phyloP scores from a whole-genome alignment of 2,329 filamentous ascomycete species.

The Xylogone sp. region DNA sequence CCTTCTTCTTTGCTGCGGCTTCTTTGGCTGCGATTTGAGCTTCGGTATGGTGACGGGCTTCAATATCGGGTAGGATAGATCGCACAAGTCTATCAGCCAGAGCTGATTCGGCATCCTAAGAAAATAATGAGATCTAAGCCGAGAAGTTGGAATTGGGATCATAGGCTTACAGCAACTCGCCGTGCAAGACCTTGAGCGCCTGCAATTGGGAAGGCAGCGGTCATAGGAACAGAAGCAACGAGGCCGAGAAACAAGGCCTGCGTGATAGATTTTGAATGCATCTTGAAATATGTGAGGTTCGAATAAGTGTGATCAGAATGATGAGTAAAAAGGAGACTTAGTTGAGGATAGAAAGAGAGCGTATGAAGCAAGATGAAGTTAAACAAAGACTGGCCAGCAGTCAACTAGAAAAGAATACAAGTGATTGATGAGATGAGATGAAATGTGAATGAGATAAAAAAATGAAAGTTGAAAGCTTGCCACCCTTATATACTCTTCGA shows the following conservation, averaged over 20 bases:
- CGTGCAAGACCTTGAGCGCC: slow-evolving; percentile 11
- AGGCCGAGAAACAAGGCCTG: slow-evolving; percentile 22
- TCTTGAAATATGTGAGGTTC: slow-evolving; percentile 1
- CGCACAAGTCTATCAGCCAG: neutral
- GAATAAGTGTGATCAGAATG: neutral
- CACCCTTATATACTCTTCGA: neutral
- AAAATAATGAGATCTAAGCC: neutral
- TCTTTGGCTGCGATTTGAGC: slow-evolving; percentile 8
- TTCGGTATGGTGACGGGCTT: slow-evolving; percentile 10
- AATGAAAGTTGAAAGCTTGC: slow-evolving; percentile 3
- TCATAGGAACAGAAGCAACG: slow-evolving; percentile 20
- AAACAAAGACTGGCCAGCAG: slow-evolving; percentile 26
- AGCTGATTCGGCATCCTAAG: neutral
- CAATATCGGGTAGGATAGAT: slow-evolving; percentile 4
- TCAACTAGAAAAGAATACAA: slow-evolving; percentile 15
- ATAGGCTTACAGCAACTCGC: slow-evolving; percentile 12
- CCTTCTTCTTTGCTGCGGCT: slow-evolving; percentile 1
- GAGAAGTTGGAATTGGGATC: neutral
- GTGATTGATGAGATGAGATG: slow-evolving; percentile 7
- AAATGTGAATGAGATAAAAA: slow-evolving; percentile 7
- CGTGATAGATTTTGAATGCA: slow-evolving; percentile 24
- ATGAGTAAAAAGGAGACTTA: neutral
- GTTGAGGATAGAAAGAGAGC: slow-evolving; percentile 10
- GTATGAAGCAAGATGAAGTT: slow-evolving; percentile 1
- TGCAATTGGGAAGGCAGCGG: slow-evolving; percentile 13